phyloP scores from a whole-genome alignment of 805 yeast genomes.

The Ogataea nakhonphanomensis region DNA sequence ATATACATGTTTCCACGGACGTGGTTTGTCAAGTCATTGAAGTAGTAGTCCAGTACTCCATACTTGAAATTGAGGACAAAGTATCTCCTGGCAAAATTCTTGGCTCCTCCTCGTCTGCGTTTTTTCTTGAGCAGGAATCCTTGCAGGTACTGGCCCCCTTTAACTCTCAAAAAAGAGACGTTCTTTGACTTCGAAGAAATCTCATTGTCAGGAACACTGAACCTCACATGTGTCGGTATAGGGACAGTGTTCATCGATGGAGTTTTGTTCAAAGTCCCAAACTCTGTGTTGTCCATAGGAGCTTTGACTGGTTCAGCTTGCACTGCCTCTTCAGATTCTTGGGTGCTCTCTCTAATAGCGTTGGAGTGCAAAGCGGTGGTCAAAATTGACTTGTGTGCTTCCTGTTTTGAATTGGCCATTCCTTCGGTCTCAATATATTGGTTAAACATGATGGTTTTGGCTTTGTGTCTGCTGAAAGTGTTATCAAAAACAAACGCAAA shows the following conservation, averaged over 20 bases:
- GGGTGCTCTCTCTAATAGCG: conserved; percentile 8
- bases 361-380: conserved; percentile 12
- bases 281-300: conserved; percentile 2
- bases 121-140: conserved; percentile 71
- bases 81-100: conserved; percentile 82
- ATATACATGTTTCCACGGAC: conserved; percentile 92
- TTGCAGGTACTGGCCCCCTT: conserved; percentile 70
- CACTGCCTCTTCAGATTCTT: conserved; percentile 3
- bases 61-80: conserved; percentile 79
- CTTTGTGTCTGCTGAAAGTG: conserved; percentile 79
- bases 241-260: conserved; percentile 5
- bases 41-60: conserved; percentile 79
- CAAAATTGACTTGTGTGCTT: conserved; percentile 2
- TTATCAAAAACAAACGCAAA: conserved; percentile 91
- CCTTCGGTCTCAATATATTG: conserved; percentile 33
- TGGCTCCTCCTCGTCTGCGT: conserved; percentile 74
- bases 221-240: conserved; percentile 22
- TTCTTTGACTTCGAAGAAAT: conserved; percentile 20
- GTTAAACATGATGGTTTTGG: conserved; percentile 75
- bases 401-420: neutral
- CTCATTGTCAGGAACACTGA: conserved; percentile 25
- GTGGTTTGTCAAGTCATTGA: conserved; percentile 64
- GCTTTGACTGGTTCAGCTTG: conserved; percentile 1
- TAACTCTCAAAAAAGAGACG: conserved; percentile 36
- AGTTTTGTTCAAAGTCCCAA: neutral